A percentile compares a stretch with the other conserved stretches of the same genome.
These are phyloP conservation scores for Venturia carpophila DNA, from an alignment of 2,329 filamentous ascomycete genomes.

Conservation along the genomic window DNA sequence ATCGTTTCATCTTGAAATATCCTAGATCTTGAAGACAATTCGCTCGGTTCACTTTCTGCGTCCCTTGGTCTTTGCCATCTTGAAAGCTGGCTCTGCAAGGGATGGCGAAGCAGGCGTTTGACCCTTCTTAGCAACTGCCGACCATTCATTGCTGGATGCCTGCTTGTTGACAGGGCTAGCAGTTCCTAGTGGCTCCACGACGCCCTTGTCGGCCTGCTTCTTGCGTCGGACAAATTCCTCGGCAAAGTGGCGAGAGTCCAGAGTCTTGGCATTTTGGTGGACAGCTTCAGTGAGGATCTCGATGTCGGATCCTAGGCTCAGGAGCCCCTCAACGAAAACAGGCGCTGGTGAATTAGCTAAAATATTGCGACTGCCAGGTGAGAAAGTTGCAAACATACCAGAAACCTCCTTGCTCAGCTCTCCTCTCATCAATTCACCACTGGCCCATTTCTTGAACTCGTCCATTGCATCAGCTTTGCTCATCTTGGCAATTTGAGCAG, in stretches of 20 bases:
- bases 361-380: neutral
- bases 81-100: slow-evolving; percentile 13
- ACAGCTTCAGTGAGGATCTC: slow-evolving; percentile 84
- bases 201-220: slow-evolving; percentile 85
- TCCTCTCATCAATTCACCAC: slow-evolving; percentile 68
- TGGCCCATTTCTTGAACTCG: slow-evolving; percentile 91
- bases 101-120: neutral
- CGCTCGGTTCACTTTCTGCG: slow-evolving; percentile 12
- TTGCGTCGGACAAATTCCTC: slow-evolving; percentile 91
- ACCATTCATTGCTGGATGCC: slow-evolving; percentile 56
- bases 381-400: slow-evolving; percentile 42
- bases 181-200: slow-evolving; percentile 62
- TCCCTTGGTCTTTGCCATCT: slow-evolving; percentile 18
- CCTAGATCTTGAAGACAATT: neutral
- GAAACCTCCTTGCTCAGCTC: slow-evolving; percentile 55
- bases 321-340: slow-evolving; percentile 68
- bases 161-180: slow-evolving; percentile 44
- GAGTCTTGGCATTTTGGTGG: slow-evolving; percentile 76
- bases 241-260: slow-evolving; percentile 88
- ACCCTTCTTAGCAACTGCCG: slow-evolving; percentile 87
- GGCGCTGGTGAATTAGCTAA: slow-evolving; percentile 51
- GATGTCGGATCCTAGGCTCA: slow-evolving; percentile 66
- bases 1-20: neutral
- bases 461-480: slow-evolving; percentile 63
- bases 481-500: slow-evolving; percentile 23